Conservation (phyloP, 225 moss, liverwort and hornwort species). For the Pseudisothecium myosuroides region DNA sequence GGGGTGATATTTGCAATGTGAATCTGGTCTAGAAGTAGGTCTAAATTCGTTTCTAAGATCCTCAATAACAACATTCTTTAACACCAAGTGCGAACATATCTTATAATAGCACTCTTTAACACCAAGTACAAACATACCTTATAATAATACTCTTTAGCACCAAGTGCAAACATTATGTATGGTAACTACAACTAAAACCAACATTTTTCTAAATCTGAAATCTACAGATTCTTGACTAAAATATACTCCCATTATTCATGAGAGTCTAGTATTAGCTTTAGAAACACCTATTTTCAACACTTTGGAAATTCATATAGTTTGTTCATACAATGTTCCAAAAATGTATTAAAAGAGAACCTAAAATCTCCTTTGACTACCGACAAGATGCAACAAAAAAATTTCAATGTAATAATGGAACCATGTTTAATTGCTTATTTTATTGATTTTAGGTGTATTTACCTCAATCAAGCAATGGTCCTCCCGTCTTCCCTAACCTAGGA, state of each 20-base stretch:
- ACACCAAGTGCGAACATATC: no score
- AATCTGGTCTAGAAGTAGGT: no score
- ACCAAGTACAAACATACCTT: no score
- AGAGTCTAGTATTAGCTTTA: not conserved
- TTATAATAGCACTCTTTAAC: no score
- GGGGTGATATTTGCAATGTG: no score
- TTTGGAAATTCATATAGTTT: not conserved
- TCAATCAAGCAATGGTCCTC: not conserved
- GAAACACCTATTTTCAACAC: accelerated
- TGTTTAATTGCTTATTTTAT: accelerated
- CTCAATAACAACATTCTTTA: no score
- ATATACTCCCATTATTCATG: accelerated
- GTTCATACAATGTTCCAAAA: accelerated
- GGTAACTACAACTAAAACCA: no score
- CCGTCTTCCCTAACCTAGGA: accelerated
- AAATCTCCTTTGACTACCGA: not conserved
- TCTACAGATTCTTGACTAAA: not conserved
- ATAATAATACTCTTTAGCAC: no score
- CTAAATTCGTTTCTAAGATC: no score
- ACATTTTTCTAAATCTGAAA: not conserved
- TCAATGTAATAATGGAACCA: not conserved
- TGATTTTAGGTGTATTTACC: not conserved
- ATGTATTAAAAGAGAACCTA: not conserved
- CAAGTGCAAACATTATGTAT: no score
- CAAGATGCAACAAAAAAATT: accelerated